Evolutionary conservation across 1,284 basidiomycete species (phyloP), one percentile per base, ranked within the genome.

Genomic region (Ceratorhiza oryzae-sativae): DNA sequence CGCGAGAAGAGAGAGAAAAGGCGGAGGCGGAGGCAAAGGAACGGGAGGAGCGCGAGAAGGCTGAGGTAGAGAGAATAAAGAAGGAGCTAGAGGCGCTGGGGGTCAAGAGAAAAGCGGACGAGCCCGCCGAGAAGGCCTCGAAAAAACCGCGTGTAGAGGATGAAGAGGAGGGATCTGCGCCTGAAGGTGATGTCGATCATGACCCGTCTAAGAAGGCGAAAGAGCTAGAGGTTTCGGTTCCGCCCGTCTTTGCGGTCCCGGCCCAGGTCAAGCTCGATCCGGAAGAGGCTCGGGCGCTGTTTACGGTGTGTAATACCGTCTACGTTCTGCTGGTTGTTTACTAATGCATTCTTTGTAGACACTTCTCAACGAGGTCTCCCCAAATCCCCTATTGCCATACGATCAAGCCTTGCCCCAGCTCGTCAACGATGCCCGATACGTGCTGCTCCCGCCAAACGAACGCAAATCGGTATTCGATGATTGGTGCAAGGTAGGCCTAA

Each of bases 351-450:
- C n/a, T 42, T 3, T 12, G 0, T 75, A 97, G 94, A 92, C 92
- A 0, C 83, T 98, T 5, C 84, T 97, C 13, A 85, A 88, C 72
- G 95, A 97, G 77, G 94, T 94, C 78, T 88, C 97, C 74, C 88
- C 99, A 75, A 96, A 96, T 76, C 96, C 97, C 0, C 87, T 99
- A 68, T 88, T 94, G 73, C 97, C 97, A 15, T 99, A 95, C 94
- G 97, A 99, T 77, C 88, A 86, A 10, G 94, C 93, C 41, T 85
- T 98, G n/a, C 94, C 96, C 2, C 86, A 93, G 53, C 98, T 99
- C 79, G 90, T 97, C 71, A 90, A 90, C 46, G 95, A 98, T 77
- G 92, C 95, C 12, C 89, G 95, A 73, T 98, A 97, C 81, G 88
- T 94, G 23, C 86, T 95, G 13, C 86, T 98, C 9, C 87, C 92